phyloP scores from a whole-genome alignment of 305 asterid genomes.

The Fraxinus velutina region DNA sequence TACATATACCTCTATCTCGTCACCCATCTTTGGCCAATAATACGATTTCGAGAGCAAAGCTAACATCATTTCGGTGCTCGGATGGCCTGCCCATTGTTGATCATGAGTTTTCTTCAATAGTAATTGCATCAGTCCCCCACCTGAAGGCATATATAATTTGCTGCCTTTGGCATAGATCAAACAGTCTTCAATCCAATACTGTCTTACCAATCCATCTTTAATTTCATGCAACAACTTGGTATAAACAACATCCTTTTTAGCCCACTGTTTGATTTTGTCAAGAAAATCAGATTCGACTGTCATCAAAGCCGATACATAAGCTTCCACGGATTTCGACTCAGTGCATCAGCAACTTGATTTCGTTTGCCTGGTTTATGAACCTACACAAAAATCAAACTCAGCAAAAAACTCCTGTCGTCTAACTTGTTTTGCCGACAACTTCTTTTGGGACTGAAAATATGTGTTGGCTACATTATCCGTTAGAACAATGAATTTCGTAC shows the following conservation, averaged over 20 bases:
- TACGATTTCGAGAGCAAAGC: neutral
- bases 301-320: neutral
- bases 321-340: neutral
- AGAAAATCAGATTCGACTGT: neutral
- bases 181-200: neutral
- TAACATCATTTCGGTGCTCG: neutral
- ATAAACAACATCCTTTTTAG: neutral
- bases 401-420: neutral
- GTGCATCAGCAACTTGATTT: neutral
- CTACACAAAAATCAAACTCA: neutral
- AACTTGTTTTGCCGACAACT: neutral
- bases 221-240: neutral
- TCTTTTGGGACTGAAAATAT: neutral
- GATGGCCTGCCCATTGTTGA: neutral
- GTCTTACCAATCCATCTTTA: neutral
- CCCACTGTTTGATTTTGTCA: neutral
- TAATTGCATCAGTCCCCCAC: neutral
- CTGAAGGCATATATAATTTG: neutral
- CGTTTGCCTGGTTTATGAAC: neutral
- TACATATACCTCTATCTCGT: neutral
- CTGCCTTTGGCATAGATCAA: neutral
- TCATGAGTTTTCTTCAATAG: neutral
- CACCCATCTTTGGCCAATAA: neutral
- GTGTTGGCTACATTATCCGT: neutral
- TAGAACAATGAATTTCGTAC: neutral